Percentiles rank a stretch among this genome's conserved stretches.
Conservation (phyloP, 2,329 filamentous ascomycete species). For the Zymoseptoria tritici region DNA sequence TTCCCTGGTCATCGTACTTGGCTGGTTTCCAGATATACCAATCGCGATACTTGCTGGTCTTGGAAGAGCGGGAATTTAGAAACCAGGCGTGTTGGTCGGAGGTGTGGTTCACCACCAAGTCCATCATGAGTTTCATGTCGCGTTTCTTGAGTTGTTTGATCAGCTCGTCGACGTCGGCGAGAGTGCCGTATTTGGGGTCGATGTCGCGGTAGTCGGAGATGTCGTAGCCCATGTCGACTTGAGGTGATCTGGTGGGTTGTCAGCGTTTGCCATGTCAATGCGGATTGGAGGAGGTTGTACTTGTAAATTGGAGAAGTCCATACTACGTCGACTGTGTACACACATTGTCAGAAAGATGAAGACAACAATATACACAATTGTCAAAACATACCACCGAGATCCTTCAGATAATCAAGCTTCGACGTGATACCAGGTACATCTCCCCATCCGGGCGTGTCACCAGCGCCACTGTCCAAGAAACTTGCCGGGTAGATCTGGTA, state of each 20-base stretch:
- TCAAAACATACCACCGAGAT: conserved; percentile 41
- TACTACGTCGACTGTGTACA: conserved; percentile 49
- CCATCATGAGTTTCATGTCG: conserved; percentile 45
- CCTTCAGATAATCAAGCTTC: conserved; percentile 56
- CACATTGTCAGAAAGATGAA: background rate
- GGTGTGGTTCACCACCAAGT: conserved; percentile 32
- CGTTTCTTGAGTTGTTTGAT: conserved; percentile 38
- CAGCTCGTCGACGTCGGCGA: conserved; percentile 40
- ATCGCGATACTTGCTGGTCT: conserved; percentile 47
- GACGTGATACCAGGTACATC: conserved; percentile 54
- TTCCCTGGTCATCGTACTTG: conserved; percentile 46
- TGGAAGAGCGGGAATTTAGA: conserved; percentile 46
- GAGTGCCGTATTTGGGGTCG: conserved; percentile 40
- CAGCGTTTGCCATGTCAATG: background rate
- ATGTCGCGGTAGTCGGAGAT: conserved; percentile 42
- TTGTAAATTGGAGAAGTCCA: conserved; percentile 59
- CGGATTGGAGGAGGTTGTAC: background rate
- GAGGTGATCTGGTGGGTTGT: conserved; percentile 1
- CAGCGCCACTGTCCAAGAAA: conserved; percentile 52
- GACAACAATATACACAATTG: background rate
- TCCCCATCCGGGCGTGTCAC: conserved; percentile 48
- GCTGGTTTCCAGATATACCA: conserved; percentile 61
- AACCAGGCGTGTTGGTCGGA: conserved; percentile 51
- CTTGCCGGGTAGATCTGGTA: conserved; percentile 52
- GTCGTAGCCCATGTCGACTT: conserved; percentile 39